phyloP scores from a whole-genome alignment of 176 grass and related monocot genomes.

The Carex cristatella region DNA sequence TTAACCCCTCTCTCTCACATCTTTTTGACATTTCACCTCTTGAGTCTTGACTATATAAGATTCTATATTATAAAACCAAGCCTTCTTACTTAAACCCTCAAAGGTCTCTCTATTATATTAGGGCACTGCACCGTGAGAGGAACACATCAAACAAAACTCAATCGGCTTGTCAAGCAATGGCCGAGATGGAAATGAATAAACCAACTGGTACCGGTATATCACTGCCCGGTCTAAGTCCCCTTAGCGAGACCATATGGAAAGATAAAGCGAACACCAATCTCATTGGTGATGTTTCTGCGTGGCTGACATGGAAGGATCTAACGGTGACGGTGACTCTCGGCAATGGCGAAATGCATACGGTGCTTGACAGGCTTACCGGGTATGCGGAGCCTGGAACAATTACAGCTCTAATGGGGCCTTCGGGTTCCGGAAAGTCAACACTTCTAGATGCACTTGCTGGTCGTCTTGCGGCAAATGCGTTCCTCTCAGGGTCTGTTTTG shows the following conservation, averaged over 20 bases:
- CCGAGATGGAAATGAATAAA: slow-evolving; percentile 67
- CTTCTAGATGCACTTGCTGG: slow-evolving; percentile 89
- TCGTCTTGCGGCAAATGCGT: slow-evolving; percentile 85
- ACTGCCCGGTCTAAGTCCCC: slow-evolving; percentile 70
- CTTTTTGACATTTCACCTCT: not conserved
- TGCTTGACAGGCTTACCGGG: slow-evolving; percentile 85
- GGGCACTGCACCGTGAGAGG: slow-evolving; percentile 22
- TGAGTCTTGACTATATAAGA: not conserved
- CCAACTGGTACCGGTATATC: slow-evolving; percentile 32
- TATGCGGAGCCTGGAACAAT: slow-evolving; percentile 80
- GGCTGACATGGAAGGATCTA: slow-evolving; percentile 98
- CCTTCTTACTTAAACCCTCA: slow-evolving; percentile 2
- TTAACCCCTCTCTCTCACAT: not conserved
- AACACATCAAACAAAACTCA: slow-evolving; percentile 22
- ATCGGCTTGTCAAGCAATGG: slow-evolving; percentile 52
- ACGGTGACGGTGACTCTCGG: slow-evolving; percentile 69
- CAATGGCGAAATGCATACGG: slow-evolving; percentile 64
- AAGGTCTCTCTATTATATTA: not conserved
- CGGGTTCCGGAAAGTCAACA: slow-evolving; percentile 94
- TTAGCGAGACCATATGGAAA: slow-evolving; percentile 89
- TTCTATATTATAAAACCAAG: slow-evolving; percentile 3
- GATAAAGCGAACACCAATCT: slow-evolving; percentile 41
- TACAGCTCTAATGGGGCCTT: slow-evolving; percentile 89
- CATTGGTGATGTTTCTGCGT: slow-evolving; percentile 72
- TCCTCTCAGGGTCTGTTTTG: slow-evolving; percentile 75